A percentile compares a stretch with the other conserved stretches of the same genome.
Conservation (phyloP, 1,284 basidiomycete genomes). For the Phaffia rhodozyma region DNA sequence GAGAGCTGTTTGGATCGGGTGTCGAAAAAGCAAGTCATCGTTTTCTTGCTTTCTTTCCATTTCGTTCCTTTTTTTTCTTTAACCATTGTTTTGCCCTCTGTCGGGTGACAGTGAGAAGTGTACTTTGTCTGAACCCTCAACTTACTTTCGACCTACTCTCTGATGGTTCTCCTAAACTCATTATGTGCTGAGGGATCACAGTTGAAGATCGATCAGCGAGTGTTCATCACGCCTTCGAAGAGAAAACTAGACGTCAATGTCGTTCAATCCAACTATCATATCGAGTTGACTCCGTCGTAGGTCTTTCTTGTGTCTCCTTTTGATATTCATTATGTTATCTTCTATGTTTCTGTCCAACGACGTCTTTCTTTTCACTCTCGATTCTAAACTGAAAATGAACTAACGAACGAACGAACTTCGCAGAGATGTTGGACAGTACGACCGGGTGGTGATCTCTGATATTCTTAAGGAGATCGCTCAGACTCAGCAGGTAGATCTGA, state of each 20-base stretch:
- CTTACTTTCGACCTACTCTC: background rate
- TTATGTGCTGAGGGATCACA: constrained; percentile 30
- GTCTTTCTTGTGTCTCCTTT: constrained; percentile 21
- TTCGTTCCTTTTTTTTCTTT: background rate
- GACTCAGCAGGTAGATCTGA: constrained; percentile 94
- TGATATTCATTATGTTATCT: background rate
- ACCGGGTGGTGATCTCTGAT: constrained; percentile 91
- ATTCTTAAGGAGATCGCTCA: constrained; percentile 97
- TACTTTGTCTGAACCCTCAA: background rate
- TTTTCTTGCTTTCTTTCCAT: background rate
- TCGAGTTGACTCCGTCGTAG: constrained; percentile 93
- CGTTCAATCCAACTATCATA: constrained; percentile 93
- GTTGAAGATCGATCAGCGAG: constrained; percentile 96
- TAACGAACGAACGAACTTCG: background rate
- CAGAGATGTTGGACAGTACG: constrained; percentile 93
- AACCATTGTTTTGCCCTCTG: background rate
- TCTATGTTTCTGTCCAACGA: background rate
- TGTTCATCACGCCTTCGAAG: constrained; percentile 88
- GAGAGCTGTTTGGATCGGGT: constrained; percentile 81
- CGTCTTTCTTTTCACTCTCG: background rate
- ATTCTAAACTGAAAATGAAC: background rate
- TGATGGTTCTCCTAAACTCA: background rate
- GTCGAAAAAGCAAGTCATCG: constrained; percentile 66
- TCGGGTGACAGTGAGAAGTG: no score
- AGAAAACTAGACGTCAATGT: constrained; percentile 94